Evolutionary conservation across 2,329 filamentous ascomycete species (phyloP).

Genomic region (Aspergillus persii): DNA sequence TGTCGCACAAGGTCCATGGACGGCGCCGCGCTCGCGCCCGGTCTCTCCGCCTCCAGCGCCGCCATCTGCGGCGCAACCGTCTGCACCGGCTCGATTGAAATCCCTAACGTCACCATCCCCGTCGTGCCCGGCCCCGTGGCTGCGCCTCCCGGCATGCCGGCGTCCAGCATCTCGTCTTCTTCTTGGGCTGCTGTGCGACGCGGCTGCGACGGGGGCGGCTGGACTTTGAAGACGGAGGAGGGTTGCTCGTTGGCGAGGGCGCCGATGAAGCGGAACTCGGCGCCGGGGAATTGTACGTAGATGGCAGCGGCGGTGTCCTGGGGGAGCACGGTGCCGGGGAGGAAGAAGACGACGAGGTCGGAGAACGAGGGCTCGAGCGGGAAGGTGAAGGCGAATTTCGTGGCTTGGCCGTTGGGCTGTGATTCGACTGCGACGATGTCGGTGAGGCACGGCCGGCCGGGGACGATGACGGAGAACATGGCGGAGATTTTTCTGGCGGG

Average conservation of each 20-base stretch:
- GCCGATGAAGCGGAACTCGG: constrained; percentile 78
- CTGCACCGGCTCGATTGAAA: constrained; percentile 74
- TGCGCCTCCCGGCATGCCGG: constrained; percentile 32
- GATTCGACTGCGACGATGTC: constrained; percentile 51
- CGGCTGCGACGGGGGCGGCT: constrained; percentile 18
- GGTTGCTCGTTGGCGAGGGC: constrained; percentile 88
- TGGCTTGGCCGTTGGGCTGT: constrained; percentile 55
- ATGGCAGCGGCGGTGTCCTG: constrained; percentile 79
- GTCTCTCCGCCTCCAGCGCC: constrained; percentile 45
- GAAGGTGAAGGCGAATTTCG: constrained; percentile 67
- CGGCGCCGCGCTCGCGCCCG: constrained; percentile 13
- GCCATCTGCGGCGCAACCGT: constrained; percentile 70
- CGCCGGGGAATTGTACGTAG: constrained; percentile 72
- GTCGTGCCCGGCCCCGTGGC: constrained; percentile 22
- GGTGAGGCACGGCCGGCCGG: constrained; percentile 59
- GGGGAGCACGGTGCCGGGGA: constrained; percentile 74
- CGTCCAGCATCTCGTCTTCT: constrained; percentile 48
- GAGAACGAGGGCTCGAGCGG: constrained; percentile 58
- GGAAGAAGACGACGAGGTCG: constrained; percentile 84
- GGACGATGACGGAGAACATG: constrained; percentile 63
- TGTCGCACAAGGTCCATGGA: constrained; percentile 31
- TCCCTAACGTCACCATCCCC: constrained; percentile 69
- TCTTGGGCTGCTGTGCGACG: constrained; percentile 33
- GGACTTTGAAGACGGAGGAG: constrained; percentile 83
- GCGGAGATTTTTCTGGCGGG: not conserved